Evolutionary conservation across 2,329 filamentous ascomycete species (phyloP).

Genomic region (Aspergillus tubingensis): DNA sequence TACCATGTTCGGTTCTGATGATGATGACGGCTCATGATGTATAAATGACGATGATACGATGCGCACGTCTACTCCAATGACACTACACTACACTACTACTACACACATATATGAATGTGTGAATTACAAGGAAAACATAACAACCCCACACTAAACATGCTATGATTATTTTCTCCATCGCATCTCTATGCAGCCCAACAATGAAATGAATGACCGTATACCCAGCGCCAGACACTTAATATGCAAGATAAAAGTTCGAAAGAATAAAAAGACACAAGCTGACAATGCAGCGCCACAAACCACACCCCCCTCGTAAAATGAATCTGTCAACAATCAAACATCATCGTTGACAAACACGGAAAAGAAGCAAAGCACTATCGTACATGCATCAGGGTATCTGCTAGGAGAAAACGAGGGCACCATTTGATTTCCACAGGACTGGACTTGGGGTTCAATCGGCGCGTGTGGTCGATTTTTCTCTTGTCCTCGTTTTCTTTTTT

Average conservation of each 20-base stretch:
- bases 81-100: background rate
- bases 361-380: conserved; percentile 6
- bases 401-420: background rate
- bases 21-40: no score
- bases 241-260: background rate
- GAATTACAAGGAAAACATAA: background rate
- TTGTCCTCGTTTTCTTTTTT: background rate
- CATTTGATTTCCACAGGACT: background rate
- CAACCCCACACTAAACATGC: background rate
- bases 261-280: background rate
- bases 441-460: background rate
- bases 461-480: background rate
- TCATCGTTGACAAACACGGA: background rate
- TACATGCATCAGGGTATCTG: conserved; percentile 16
- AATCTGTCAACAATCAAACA: background rate
- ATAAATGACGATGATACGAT: no score
- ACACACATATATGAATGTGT: background rate
- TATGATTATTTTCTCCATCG: conserved; percentile 1
- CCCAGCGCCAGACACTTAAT: background rate
- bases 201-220: background rate
- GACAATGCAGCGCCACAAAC: background rate
- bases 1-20: no score
- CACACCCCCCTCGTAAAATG: background rate
- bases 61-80: no score
- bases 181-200: background rate